phyloP scores from a whole-genome alignment of 306 rosid genomes.

The Casuarina glauca region DNA sequence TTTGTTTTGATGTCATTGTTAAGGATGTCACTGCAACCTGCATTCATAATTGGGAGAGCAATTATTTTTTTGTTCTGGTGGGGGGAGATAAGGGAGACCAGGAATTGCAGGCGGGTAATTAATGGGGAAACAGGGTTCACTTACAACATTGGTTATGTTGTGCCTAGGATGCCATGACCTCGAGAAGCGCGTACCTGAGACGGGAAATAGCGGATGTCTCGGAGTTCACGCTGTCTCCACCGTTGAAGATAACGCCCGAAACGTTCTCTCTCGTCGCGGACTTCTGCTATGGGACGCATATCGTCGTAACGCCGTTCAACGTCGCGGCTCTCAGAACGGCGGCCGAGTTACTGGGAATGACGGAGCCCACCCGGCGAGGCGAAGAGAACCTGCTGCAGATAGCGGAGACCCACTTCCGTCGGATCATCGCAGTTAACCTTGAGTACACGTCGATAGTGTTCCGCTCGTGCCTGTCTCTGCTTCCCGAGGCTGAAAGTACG shows the following conservation, averaged over 20 bases:
- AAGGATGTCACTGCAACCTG: too few species aligned
- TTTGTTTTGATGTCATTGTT: too few species aligned
- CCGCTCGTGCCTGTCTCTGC: conserved; percentile 65
- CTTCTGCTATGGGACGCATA: conserved; percentile 64
- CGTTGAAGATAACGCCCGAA: conserved; percentile 70
- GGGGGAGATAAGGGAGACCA: too few species aligned
- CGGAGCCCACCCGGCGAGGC: conserved; percentile 30
- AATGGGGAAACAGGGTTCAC: conserved; percentile 11
- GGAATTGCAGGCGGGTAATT: neutral
- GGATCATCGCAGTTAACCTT: conserved; percentile 43
- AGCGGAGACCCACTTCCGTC: conserved; percentile 53
- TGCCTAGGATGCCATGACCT: conserved; percentile 60
- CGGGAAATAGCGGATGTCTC: conserved; percentile 50
- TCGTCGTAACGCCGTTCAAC: conserved; percentile 57
- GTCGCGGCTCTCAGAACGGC: conserved; percentile 74
- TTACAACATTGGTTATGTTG: neutral
- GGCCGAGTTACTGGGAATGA: conserved; percentile 74
- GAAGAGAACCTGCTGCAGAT: conserved; percentile 47
- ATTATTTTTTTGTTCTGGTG: too few species aligned
- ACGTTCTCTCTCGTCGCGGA: conserved; percentile 58
- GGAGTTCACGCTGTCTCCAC: conserved; percentile 65
- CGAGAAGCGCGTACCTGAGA: conserved; percentile 65
- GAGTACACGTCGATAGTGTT: conserved; percentile 58
- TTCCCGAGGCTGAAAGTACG: conserved; percentile 86
- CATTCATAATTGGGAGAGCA: too few species aligned